Base-by-base conservation (phyloP, 352 stramenopile species). In the Globisporangium nunn region DNA sequence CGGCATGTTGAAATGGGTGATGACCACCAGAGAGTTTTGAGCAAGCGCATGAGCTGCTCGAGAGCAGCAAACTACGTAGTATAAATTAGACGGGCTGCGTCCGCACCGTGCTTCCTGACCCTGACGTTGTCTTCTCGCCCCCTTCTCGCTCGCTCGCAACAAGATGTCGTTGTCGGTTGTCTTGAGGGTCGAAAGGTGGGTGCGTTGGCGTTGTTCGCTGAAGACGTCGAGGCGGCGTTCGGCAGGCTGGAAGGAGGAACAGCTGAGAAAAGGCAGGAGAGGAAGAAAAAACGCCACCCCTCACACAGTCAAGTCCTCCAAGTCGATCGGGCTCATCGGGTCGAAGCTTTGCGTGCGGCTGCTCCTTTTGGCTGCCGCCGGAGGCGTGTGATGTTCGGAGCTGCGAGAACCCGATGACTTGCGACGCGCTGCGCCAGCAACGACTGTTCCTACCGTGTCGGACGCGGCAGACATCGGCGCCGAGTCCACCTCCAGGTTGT, bases 401-500 rank as follows among this genome's bases (percentile, higher is more conserved):
- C 55, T 51, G 37, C 39, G 58, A 17, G 58, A 59, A 17, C 52
- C 52, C 41, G 52, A 59, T 3, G 46, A 52, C 18, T 64, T 64
- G 60, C 50, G 62, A 63, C 51, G 74, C 59, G 53, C 63, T 54
- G 37, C 66, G 49, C 8, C n/a, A 8, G 35, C 33, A 12, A 10
- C 23, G 23, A 23, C 23, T 23, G 23, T 23, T 23, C 23, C 23
- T 23, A 23, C n/a, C 35, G 17, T 50, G 49, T 52, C 8, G 43
- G 67, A 23, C 50, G 44, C 15, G 52, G 62, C 10, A 47, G 64
- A 39, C 55, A 51, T 23, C 54, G 59, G 53, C 18, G 23, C 55
- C n/a, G 47, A n/a, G 44, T 66, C 59, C 12, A 92, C 81, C 47
- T 90, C 75, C 7, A 91, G 68, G 37, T 93, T 89, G 64, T 93